Evolutionary conservation across 257 asterid species (phyloP).

Genomic region (Solanum paucissectum): DNA sequence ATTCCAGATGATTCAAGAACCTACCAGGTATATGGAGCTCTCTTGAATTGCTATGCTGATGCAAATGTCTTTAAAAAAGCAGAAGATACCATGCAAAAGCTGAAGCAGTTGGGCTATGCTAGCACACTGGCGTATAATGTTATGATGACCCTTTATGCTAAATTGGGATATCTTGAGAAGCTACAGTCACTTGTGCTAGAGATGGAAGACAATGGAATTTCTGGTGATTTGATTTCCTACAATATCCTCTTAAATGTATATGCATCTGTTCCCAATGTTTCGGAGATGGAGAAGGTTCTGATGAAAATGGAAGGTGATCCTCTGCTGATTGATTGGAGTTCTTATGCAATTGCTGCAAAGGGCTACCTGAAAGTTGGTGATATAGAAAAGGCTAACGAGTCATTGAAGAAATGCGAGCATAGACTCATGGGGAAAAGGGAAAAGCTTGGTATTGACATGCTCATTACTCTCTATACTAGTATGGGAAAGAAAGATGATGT

Average conservation of each 20-base stretch:
- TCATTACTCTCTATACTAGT: constrained; percentile 27
- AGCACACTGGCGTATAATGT: constrained; percentile 10
- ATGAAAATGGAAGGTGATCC: constrained; percentile 42
- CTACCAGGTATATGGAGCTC: constrained; percentile 9
- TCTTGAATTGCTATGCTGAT: constrained; percentile 23
- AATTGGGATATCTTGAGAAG: constrained; percentile 18
- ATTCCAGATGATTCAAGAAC: constrained; percentile 8
- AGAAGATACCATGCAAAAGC: constrained; percentile 20
- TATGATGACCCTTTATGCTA: constrained; percentile 28
- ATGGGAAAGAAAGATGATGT: constrained; percentile 28
- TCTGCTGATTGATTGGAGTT: neutral
- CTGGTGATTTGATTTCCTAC: constrained; percentile 9
- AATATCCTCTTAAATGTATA: constrained; percentile 19
- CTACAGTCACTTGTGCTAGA: constrained; percentile 21
- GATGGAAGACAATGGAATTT: constrained; percentile 30
- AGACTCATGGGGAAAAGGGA: neutral
- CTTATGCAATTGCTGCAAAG: constrained; percentile 23
- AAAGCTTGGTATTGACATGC: constrained; percentile 3
- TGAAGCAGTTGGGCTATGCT: constrained; percentile 10
- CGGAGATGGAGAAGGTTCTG: constrained; percentile 34
- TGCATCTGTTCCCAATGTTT: constrained; percentile 13
- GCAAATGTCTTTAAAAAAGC: constrained; percentile 12
- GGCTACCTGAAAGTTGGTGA: constrained; percentile 32
- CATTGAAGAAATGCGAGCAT: constrained; percentile 22
- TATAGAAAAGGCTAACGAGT: constrained; percentile 14